Evolutionary conservation across 352 stramenopile species (phyloP), one percentile per base, ranked within the genome.

Genomic region (Pythium aquatile): DNA sequence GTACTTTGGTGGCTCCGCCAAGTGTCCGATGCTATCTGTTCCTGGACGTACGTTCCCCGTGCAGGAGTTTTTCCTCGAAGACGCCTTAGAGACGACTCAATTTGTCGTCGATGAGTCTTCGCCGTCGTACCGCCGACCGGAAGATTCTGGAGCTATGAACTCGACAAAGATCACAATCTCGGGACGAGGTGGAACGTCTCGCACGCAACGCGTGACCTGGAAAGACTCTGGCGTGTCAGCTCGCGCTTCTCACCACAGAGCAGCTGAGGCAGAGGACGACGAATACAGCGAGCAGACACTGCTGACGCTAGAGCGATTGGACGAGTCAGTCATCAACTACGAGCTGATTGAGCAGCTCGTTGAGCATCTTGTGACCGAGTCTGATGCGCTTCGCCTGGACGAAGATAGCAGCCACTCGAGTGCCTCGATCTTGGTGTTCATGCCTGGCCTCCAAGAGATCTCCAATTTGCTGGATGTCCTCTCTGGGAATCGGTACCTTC

Each of bases 41-140:
- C 96, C 95, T 35, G 97, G 97, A 3, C 89, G 96, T 4, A 98
- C 97, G 6, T 98, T 98, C 70, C 95, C 97, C n/a, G 97, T 99
- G 3, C 55, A 97, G 44, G 94, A 99, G 63, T 97, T 94, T 37
- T 98, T 92, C 63, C 79, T 99, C 24, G 97, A 99, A 66, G 95
- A 99, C 76, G 75, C 96, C 20, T 61, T 98, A 6, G 85, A 98
- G 66, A 65, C 72, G 48, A 98, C 90, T 4, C 69, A 85, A 20
- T 95, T 96, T 78, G 68, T 90, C 54, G 80, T 98, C 8, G 79
- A 96, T 44, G 84, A 95, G 49, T 75, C 75, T 8, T 84, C 81
- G 5, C 70, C 70, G 0, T 81, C 70, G 17, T 90, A 86, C 33
- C 70, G 69, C n/a, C 70, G 65, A 3, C 58, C 73, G 9, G 59